Base-by-base conservation (phyloP, 495 filamentous ascomycete species). In the Neurospora sp. region DNA sequence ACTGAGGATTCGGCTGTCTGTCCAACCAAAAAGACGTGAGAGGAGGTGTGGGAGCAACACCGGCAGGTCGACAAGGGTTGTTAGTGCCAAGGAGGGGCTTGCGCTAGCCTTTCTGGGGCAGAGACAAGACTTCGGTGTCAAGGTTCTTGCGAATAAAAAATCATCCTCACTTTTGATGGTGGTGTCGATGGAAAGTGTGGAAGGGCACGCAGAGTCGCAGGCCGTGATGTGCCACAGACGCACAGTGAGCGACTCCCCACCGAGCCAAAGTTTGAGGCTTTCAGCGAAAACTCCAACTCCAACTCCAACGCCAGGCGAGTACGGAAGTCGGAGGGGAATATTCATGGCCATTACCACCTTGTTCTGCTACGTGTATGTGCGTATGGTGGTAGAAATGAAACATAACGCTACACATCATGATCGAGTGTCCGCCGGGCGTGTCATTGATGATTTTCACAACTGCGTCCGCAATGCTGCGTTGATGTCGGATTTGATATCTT, bases 31-130 rank as follows among this genome's bases (percentile, higher is more conserved):
- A 66, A 66, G 12, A 27, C 54, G 14, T 66, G 14, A 35, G 27
- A 31, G 42, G 69, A 39, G 74, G 77, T 78, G 77, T 78, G 76
- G 74, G 71, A 78, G 75, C 76, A 62, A 70, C 54, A 31, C 20
- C 76, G 76, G 54, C 70, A 72, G 35, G 71, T 8, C 18, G 74
- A 77, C 77, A 77, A 76, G 77, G 77, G 76, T 78, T 23, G 3
- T 46, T 74, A 77, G 74, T 74, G 74, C 39, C 75, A 73, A 72
- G 70, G 60, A 71, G 49, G 60, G 31, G 60, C 23, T 46, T 27
- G 41, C 70, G 44, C 74, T 76, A 74, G 70, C 54, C 41, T 62
- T 20, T 71, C 40, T 62, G 70, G 73, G 73, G 70, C 11, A 72
- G 69, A 37, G 74, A 72, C 75, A 72, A 62, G 38, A 62, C 41